Base-by-base conservation (phyloP, 805 yeast species). In the Ogataea pini region DNA sequence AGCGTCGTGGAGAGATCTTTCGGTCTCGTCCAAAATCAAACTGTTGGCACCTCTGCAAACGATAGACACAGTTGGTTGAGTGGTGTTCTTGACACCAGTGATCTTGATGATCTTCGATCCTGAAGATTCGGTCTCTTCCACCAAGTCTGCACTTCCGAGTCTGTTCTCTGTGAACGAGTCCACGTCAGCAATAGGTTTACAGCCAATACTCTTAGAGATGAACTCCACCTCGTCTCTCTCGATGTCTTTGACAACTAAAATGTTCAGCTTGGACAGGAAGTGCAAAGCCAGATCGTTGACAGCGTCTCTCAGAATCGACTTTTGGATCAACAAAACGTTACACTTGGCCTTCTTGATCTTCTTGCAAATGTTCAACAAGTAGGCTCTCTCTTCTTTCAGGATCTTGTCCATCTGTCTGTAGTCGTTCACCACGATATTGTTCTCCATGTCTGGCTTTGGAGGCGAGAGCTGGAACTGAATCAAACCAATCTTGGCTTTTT, bases 321-420 rank as follows among this genome's bases (percentile, higher is more conserved):
- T 90, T 69, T 90, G 97, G 55, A 90, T 87, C 61, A 90, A 75
- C 57, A 90, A 69, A 48, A 90, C 97, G 59, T 91, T 91, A 76
- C 99, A 94, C 71, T 91, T 94, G 56, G 97, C 86, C 77, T 94
- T 94, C 67, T 95, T 94, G 72, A 94, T 89, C 67, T 89, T 89
- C 71, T 94, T 94, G 76, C 97, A 91, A 66, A 94, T 87, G 68
- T 92, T 92, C 65, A 94, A 79, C 63, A 94, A 73, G 67, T 94
- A 94, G 24, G 96, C 94, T 67, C 99, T 85, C 76, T 94, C 99
- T 72, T 94, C 99, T 66, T 95, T 94, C 65, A 94, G 77, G 59
- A 94, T 94, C 73, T 92, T 94, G 71, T 94, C 99, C 99, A 94
- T 94, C 72, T 94, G 99, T 71, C 99, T 82, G 75, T 94, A 94